These are phyloP conservation scores for Oryza australiensis DNA, from an alignment of 176 grass and related monocot genomes.

Conservation along the genomic window DNA sequence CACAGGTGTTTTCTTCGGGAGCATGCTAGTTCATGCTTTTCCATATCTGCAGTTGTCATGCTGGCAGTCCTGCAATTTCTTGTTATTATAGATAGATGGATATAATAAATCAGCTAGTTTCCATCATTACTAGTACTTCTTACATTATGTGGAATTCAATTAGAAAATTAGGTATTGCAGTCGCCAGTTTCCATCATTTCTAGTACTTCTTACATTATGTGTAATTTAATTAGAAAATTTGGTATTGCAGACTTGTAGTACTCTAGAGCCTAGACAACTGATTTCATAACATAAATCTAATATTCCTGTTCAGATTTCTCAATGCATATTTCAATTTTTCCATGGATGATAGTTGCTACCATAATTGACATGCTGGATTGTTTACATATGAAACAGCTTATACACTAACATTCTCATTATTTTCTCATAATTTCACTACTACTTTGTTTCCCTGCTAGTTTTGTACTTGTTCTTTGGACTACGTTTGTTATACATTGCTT, in stretches of 20 bases:
- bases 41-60: background rate
- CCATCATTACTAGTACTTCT: background rate
- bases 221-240: background rate
- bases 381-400: constrained; percentile 10
- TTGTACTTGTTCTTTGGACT: constrained; percentile 86
- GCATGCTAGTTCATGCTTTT: constrained; percentile 5
- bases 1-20: background rate
- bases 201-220: background rate
- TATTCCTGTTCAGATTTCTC: background rate
- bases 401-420: background rate
- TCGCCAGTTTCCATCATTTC: background rate
- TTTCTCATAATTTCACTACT: constrained; percentile 24
- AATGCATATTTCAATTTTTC: background rate
- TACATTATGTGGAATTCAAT: background rate
- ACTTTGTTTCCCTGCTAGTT: constrained; percentile 50
- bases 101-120: background rate
- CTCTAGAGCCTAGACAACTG: background rate
- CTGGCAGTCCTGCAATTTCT: background rate
- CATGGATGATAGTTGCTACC: background rate
- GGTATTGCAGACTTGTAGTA: background rate
- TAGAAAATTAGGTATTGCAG: background rate
- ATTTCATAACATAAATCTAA: background rate
- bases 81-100: background rate
- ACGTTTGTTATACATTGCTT: constrained; percentile 88
- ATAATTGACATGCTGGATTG: background rate